Percentiles rank a stretch among this genome's conserved stretches.
These are phyloP conservation scores for Mucor indicus DNA, from an alignment of 371 early-diverging fungal species.

Conservation along the genomic window DNA sequence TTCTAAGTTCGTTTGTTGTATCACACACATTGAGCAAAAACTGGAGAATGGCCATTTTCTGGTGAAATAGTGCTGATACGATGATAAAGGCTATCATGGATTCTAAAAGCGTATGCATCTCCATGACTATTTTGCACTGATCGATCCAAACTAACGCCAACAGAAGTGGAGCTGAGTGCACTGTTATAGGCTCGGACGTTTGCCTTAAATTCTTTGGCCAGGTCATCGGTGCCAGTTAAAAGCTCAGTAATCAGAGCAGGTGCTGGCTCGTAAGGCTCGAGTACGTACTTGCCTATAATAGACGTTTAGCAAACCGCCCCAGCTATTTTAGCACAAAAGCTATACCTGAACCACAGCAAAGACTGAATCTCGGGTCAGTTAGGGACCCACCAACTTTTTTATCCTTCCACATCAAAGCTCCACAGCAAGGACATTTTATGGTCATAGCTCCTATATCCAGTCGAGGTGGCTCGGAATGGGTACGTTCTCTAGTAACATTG, in stretches of 20 bases:
- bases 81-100: slow-evolving; percentile 5
- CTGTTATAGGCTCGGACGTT: slow-evolving; percentile 18
- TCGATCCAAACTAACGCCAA: slow-evolving; percentile 13
- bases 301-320: too few relatives aligned
- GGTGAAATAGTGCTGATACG: too few relatives aligned
- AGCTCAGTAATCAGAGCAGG: not conserved
- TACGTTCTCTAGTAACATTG: too few relatives aligned
- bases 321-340: too few relatives aligned
- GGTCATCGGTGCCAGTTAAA: not conserved
- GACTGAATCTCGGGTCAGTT: not conserved
- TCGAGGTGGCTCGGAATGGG: too few relatives aligned
- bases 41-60: too few relatives aligned
- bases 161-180: slow-evolving; percentile 11
- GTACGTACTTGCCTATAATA: not conserved
- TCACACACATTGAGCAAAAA: too few relatives aligned
- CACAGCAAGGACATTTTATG: not conserved
- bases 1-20: too few relatives aligned
- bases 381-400: not conserved
- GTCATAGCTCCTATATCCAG: too few relatives aligned
- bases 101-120: slow-evolving; percentile 11
- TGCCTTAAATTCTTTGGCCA: not conserved
- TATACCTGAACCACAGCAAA: slow-evolving; percentile 8
- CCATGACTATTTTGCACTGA: not conserved
- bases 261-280: not conserved
- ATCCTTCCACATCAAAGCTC: slow-evolving; percentile 6